Evolutionary conservation across 208 protist species (phyloP), one percentile per base, ranked within the genome.

Genomic region (Endotrypanum monterogeii): DNA sequence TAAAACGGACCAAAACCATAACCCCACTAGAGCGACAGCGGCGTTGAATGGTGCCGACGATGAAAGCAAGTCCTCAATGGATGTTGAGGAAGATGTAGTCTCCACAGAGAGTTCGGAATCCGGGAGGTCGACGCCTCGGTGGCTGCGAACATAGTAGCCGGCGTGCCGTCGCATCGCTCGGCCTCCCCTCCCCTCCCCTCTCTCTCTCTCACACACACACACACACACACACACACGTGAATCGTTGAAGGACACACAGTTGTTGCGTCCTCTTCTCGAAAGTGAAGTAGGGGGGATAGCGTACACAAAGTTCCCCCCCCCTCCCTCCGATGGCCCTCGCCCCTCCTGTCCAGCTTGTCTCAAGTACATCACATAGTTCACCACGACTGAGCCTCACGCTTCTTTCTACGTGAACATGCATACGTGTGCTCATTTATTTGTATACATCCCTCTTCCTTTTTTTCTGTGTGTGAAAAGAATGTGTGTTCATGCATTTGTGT

Each of bases 81-180:
- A 79, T 3, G 28, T 71, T 0, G 80, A 79, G 16, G 80, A 78
- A 9, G 52, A 81, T 8, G 52, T 48, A n/a, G 79, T 75, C 54
- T 58, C 39, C 62, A 69, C 48, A 51, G 37, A 39, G 16, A 74
- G 58, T 41, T 73, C 25, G 28, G 72, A 66, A 9, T 86, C 81
- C 23, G 82, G 79, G 5, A 69, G 82, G 30, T 78, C 69, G 6
- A 89, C 85, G 2, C 85, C 85, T 8, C 56, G 65, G 30, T 89
- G 85, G 85, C 65, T 89, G 60, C 77, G 79, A 37, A 52, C 73
- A 30, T 48, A 61, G 18, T 78, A 75, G 58, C 20, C 1, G 41
- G 50, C 28, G 2, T 12, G 32, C 57, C 1, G 51, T 51, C 52
- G 37, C 16, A 32, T 41, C 44, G 41, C 12, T 68, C 28, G 11